Conservation (phyloP, 495 filamentous ascomycete genomes). For the Glonium stellatum region DNA sequence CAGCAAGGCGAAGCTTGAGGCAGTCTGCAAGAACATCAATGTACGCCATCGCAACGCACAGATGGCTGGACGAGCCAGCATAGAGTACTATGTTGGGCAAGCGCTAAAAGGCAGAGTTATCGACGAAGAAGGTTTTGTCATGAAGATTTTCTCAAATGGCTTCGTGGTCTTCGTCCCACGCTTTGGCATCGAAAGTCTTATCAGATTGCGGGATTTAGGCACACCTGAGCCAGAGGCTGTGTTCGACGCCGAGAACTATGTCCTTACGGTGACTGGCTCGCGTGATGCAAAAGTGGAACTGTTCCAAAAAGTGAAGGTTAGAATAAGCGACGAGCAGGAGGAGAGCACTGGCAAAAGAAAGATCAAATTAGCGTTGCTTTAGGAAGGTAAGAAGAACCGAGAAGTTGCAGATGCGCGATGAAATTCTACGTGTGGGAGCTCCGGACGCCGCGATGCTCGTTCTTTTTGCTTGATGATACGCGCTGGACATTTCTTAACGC, state of each 20-base stretch:
- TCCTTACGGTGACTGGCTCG: slow-evolving; percentile 53
- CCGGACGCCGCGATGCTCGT: slow-evolving; percentile 11
- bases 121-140: slow-evolving; percentile 87
- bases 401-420: background rate
- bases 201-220: slow-evolving; percentile 75
- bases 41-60: slow-evolving; percentile 94
- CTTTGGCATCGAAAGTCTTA: slow-evolving; percentile 90
- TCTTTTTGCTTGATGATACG: background rate
- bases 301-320: slow-evolving; percentile 83
- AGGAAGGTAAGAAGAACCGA: background rate
- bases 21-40: slow-evolving; percentile 96
- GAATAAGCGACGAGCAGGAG: slow-evolving; percentile 85
- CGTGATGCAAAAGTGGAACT: slow-evolving; percentile 60
- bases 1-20: slow-evolving; percentile 75
- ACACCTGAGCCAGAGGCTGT: slow-evolving; percentile 62
- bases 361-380: slow-evolving; percentile 62
- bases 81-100: slow-evolving; percentile 97
- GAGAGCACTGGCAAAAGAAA: slow-evolving; percentile 90
- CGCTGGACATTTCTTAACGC: background rate
- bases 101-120: slow-evolving; percentile 77
- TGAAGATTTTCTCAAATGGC: slow-evolving; percentile 94
- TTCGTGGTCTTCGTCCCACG: slow-evolving; percentile 92
- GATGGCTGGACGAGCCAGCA: slow-evolving; percentile 82
- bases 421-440: background rate
- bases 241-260: slow-evolving; percentile 81